Percentiles rank a stretch among this genome's conserved stretches.
Evolutionary conservation across 768 basidiomycete species (phyloP).

Genomic region (Coprinellus micaceus): DNA sequence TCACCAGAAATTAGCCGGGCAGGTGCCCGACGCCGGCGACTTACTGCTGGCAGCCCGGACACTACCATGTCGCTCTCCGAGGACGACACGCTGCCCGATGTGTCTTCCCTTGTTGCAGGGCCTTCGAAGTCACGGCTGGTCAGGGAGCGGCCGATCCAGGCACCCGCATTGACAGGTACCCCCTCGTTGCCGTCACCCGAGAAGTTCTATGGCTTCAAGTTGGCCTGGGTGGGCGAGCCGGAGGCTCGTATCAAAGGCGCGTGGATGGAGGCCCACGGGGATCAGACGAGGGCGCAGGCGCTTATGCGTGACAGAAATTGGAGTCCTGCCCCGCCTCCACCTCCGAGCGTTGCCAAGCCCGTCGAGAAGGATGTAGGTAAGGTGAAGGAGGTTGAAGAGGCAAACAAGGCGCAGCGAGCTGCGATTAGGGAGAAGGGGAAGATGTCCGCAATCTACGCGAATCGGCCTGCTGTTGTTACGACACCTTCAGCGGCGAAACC

Average conservation of each 20-base stretch:
- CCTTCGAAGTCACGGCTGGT: constrained; percentile 53
- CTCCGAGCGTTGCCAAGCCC: constrained; percentile 15
- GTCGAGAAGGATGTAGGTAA: constrained; percentile 52
- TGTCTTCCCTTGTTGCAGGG: constrained; percentile 36
- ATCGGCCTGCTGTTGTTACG: constrained; percentile 49
- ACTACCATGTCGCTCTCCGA: constrained; percentile 51
- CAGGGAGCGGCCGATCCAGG: constrained; percentile 39
- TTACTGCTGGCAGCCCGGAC: constrained; percentile 28
- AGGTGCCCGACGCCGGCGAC: constrained; percentile 45
- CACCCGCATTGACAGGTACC: constrained; percentile 25
- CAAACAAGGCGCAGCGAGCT: constrained; percentile 60
- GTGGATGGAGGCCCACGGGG: constrained; percentile 59
- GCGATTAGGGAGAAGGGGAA: constrained; percentile 73
- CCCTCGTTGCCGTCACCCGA: constrained; percentile 31
- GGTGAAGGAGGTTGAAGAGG: constrained; percentile 71
- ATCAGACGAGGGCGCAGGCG: constrained; percentile 56
- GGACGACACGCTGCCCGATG: constrained; percentile 63
- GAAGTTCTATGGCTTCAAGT: constrained; percentile 55
- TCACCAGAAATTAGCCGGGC: constrained; percentile 59
- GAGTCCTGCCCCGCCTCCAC: constrained; percentile 34
- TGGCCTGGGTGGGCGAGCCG: constrained; percentile 55
- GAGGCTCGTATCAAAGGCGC: constrained; percentile 53
- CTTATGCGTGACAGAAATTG: constrained; percentile 57
- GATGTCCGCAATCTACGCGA: constrained; percentile 79
- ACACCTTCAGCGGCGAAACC: constrained; percentile 11